These are phyloP conservation scores for Pholiota conissans DNA, from an alignment of 768 basidiomycete genomes.

Conservation along the genomic window DNA sequence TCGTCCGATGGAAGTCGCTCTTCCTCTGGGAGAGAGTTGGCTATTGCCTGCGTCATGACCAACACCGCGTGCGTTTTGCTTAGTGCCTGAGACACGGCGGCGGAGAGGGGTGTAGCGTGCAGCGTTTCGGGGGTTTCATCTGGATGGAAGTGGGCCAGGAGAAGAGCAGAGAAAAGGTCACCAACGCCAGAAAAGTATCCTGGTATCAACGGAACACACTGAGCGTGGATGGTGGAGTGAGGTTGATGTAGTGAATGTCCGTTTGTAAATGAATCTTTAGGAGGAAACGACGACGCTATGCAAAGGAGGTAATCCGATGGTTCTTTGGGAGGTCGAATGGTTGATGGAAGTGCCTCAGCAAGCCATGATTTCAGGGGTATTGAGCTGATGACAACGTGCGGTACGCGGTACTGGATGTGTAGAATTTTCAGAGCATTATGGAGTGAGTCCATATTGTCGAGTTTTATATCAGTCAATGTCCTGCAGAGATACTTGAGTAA, in stretches of 20 bases:
- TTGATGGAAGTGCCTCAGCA: conserved; percentile 46
- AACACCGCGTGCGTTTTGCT: conserved; percentile 77
- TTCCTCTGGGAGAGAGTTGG: conserved; percentile 56
- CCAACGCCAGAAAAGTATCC: conserved; percentile 98
- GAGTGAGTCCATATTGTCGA: conserved; percentile 68
- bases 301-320: conserved; percentile 65
- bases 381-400: conserved; percentile 91
- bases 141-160: conserved; percentile 74
- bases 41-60: conserved; percentile 54
- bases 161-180: conserved; percentile 92
- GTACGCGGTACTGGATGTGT: conserved; percentile 74
- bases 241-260: conserved; percentile 5
- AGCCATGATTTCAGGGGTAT: conserved; percentile 74
- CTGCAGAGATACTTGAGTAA: conserved; percentile 41
- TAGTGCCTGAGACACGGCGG: conserved; percentile 67
- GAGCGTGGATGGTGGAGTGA: conserved; percentile 58
- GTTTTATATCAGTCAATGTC: conserved; percentile 68
- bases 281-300: conserved; percentile 62
- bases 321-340: conserved; percentile 37
- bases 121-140: conserved; percentile 14
- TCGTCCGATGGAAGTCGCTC: conserved; percentile 71
- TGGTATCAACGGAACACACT: conserved; percentile 73
- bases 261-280: conserved; percentile 14
- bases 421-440: conserved; percentile 68
- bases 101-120: conserved; percentile 42